A percentile compares a stretch with the other conserved stretches of the same genome.
Conservation (phyloP, 192 early-diverging fungal genomes). For the Umbelopsis sp. region DNA sequence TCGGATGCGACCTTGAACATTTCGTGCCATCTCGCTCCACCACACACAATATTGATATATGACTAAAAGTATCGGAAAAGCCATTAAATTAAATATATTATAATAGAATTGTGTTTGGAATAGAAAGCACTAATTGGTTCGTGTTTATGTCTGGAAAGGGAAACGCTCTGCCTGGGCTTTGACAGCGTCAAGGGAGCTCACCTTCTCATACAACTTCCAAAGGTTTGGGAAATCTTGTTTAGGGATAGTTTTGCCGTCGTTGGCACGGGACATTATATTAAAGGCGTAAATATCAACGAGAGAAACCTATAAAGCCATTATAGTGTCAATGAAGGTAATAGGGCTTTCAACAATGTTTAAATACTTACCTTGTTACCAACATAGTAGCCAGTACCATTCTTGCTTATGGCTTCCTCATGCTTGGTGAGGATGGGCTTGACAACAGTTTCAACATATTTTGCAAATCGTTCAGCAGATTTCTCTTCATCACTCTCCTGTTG, state of each 20-base stretch:
- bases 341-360: no score
- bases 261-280: neutral
- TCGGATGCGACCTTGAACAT: no score
- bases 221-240: neutral
- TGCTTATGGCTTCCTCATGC: conserved; percentile 42
- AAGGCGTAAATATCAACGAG: neutral
- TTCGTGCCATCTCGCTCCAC: no score
- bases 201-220: neutral
- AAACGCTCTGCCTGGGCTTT: neutral
- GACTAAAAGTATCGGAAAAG: no score
- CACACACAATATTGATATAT: no score
- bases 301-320: neutral
- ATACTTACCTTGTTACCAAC: conserved; percentile 37
- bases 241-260: neutral
- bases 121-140: neutral
- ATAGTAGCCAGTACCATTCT: conserved; percentile 54
- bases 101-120: no score
- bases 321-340: no score
- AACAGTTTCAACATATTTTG: conserved; percentile 13
- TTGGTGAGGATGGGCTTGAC: neutral
- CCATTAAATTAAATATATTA: no score
- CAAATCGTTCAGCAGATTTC: conserved; percentile 2
- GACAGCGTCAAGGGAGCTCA: neutral
- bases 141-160: neutral
- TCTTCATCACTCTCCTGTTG: neutral